Base-by-base conservation (phyloP, 768 basidiomycete species). In the Amyloporia xantha region DNA sequence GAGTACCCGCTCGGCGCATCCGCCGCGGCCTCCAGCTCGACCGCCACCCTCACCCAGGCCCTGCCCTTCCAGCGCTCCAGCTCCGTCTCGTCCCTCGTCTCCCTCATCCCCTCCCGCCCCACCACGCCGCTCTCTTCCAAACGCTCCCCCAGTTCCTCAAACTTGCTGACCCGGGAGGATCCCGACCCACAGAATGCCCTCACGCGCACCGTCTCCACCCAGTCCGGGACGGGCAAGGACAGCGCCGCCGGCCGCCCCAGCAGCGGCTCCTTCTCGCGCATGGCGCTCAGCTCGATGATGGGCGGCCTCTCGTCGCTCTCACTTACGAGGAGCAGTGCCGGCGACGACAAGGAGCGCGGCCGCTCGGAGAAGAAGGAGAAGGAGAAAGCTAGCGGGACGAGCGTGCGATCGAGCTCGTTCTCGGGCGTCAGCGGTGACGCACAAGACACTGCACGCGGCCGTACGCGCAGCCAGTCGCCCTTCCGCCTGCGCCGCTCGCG, bases 401-500 rank as follows among this genome's bases (percentile, higher is more conserved):
- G 59, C 42, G 55, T 57, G 7, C 66, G 67, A 12, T 63, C 65
- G 13, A 60, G 66, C 39, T 75, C 76, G 19, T 53, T 64, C 35
- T 54, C 57, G 19, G 75, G 77, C n/a, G 74, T 74, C 44, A 77
- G 75, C 43, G 50, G 51, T 38, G 59, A 57, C 36, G 54, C 57
- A n/a, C 52, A 56, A 27, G 57, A 67, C 38, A 47, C 62, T 25
- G 55, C 66, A 41, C 65, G 66, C 3, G 71, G 73, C 10, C 84
- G 86, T 49, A 75, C 85, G 12, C 81, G 90, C 33, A 85, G 87
- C 40, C 74, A 82, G 57, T 90, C 91, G 2, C 88, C 93, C 36
- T 95, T 96, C 63, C 71, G 71, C 37, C 77, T 90, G 49, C 75
- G 88, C 37, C 75, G 86, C 27, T 76, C 81, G 49, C 77, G 86